Evolutionary conservation across 2,329 filamentous ascomycete genomes (phyloP), one percentile per base, ranked within the genome.

Genomic region (Fusarium heterosporum): DNA sequence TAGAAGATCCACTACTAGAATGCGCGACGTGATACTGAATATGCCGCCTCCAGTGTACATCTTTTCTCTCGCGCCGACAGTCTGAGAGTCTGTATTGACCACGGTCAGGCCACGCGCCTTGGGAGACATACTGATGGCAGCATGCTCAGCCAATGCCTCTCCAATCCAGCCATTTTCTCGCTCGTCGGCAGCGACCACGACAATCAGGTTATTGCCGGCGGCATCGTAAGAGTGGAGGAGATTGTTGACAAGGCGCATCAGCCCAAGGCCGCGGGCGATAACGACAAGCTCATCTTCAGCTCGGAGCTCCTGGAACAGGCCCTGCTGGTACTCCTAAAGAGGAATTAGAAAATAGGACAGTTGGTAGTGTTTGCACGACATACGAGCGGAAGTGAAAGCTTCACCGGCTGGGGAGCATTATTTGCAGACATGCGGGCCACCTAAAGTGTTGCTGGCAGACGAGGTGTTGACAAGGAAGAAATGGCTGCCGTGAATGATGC

Each of bases 81-180:
- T 97, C 77, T 95, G 96, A 77, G 90, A 88, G 77, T 99, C 96
- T 8, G 96, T 98, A 78, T 98, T 98, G 76, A 99, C 93, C 26
- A 97, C 86, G 40, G 90, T 95, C 69, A 99, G 83, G 2, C 96
- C 96, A 64, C 94, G 88, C 48, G 93, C 93, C 73, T 91, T 90
- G 16, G 91, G 87, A 17, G 92, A 87, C 79, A 89, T 90, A 82
- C 93, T 97, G 76, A 97, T 89, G 65, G 93, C 93, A 75, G 94
- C 94, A 81, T 98, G 94, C 80, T 99, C 96, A 25, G 96, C 96
- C 75, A 99, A 83, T 29, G 93, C 93, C 81, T 98, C 96, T 70
- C 96, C 96, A 61, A 99, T 93, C 94, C 95, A 98, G 55, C 90
- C 90, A 87, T 97, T 97, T 76, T 99, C 96, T 61, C 92, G 89